Evolutionary conservation across 2,329 filamentous ascomycete species (phyloP), one percentile per base, ranked within the genome.

Genomic region (Scedosporium apiospermum): DNA sequence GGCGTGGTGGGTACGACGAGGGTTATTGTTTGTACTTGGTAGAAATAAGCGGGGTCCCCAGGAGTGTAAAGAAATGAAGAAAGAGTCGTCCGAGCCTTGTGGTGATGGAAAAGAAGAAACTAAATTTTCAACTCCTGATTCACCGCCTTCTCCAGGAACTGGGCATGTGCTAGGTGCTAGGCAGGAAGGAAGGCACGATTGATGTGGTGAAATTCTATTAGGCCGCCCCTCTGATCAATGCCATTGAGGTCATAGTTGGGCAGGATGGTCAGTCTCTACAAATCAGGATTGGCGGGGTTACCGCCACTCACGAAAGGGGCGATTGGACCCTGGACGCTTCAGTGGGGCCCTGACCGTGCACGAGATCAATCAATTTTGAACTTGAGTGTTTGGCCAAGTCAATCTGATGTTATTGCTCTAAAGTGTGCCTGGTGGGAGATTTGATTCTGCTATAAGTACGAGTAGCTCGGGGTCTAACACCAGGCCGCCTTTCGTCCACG

Each of bases 211-310:
- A 61, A 18, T n/a, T 46, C 46, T 44, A 51, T 61, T 61, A 61
- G 42, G 46, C 44, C 42, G 55, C 30, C 14, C 55, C 30, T 51
- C n/a, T 18, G 23, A 16, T 27, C 30, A 34, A 18, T 57, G 14
- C 26, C 34, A 57, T 58, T 62, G 60, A 62, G 41, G 60, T 62
- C 60, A 62, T 62, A 18, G 51, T 41, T 57, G 41, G 57, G 34
- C 30, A 44, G 57, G 6, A 51, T 60, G 21, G 18, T 26, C 60
- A 58, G 51, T 57, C 53, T 6, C 51, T 61, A 58, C 60, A 62
- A 58, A 62, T 62, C 44, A 42, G 60, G 60, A 62, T 57, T 62
- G 60, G 60, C 60, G 60, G 60, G 60, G 60, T 62, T 62, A 44
- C 60, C 60, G 60, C 60, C 60, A 62, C 53, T 38, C 51, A 62